These are phyloP conservation scores for Nakaseomyces glabratus DNA, from an alignment of 1,139 yeast species.

Conservation along the genomic window DNA sequence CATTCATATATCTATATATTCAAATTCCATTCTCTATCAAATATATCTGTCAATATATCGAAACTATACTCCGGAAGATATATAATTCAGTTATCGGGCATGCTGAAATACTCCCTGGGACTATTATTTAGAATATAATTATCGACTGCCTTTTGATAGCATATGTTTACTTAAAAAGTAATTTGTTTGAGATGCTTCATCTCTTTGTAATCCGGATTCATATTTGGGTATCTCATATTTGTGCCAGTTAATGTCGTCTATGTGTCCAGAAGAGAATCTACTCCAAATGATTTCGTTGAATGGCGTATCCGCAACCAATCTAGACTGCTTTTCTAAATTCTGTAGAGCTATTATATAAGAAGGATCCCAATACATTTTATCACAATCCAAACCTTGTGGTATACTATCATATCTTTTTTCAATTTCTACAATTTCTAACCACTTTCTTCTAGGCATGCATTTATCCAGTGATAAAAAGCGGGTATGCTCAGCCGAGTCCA, in stretches of 20 bases:
- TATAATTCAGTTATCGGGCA: too few relatives aligned
- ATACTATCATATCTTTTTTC: slow-evolving; percentile 29
- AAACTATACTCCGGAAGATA: too few relatives aligned
- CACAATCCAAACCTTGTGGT: slow-evolving; percentile 11
- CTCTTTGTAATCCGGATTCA: slow-evolving; percentile 11
- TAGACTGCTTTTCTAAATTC: slow-evolving; percentile 14
- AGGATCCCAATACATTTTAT: slow-evolving; percentile 32
- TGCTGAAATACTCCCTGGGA: too few relatives aligned
- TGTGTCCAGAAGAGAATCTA: too few relatives aligned
- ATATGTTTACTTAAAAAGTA: slow-evolving; percentile 7
- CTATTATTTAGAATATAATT: too few relatives aligned
- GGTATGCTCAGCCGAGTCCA: slow-evolving; percentile 31
- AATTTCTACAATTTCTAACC: slow-evolving; percentile 40
- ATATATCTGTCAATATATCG: too few relatives aligned
- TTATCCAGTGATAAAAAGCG: slow-evolving; percentile 77
- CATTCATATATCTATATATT: too few relatives aligned
- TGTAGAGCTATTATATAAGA: slow-evolving; percentile 43
- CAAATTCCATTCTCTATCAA: too few relatives aligned
- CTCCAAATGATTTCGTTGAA: slow-evolving; percentile 9
- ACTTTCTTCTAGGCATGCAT: slow-evolving; percentile 55
- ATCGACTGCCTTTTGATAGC: too few relatives aligned
- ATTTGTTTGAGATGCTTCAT: slow-evolving; percentile 14
- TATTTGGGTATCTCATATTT: slow-evolving; percentile 14
- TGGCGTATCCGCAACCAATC: slow-evolving; percentile 1
- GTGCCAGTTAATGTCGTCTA: too few relatives aligned